Conservation (phyloP, 2,329 filamentous ascomycete species). For the Pseudogymnoascus sp. region DNA sequence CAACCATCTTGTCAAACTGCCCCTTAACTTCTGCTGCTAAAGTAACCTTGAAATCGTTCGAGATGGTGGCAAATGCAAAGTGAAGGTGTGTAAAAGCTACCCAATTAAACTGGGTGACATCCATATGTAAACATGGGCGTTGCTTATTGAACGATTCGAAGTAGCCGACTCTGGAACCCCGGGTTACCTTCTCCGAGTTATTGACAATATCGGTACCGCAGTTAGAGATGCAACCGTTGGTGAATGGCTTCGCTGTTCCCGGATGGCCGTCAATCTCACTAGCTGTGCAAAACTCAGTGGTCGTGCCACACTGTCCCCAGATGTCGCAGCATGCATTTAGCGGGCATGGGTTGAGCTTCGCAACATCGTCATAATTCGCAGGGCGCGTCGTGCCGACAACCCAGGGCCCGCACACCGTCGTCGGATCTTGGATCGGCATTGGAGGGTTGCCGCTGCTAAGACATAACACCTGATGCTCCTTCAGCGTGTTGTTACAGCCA, state of each 20-base stretch:
- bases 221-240: conserved; percentile 36
- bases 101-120: conserved; percentile 15
- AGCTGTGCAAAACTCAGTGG: conserved; percentile 31
- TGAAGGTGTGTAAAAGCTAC: conserved; percentile 26
- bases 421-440: too few species aligned
- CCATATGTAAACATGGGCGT: conserved; percentile 27
- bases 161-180: too few species aligned
- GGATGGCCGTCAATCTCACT: conserved; percentile 26
- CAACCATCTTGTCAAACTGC: conserved; percentile 24
- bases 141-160: conserved; percentile 14
- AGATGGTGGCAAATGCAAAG: conserved; percentile 32
- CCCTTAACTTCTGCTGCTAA: conserved; percentile 13
- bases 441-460: too few species aligned
- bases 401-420: too few species aligned
- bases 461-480: too few species aligned
- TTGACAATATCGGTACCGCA: conserved; percentile 34
- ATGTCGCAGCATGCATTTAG: conserved; percentile 38
- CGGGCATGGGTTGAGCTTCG: conserved; percentile 39
- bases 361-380: too few species aligned
- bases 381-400: too few species aligned
- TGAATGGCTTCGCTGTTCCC: conserved; percentile 29
- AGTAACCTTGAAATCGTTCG: conserved; percentile 25
- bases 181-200: conserved; percentile 22
- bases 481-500: too few species aligned
- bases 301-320: conserved; percentile 35